A percentile compares a stretch with the other conserved stretches of the same genome.
Conservation (phyloP, 2,329 filamentous ascomycete genomes). For the Thielaviopsis punctulata region DNA sequence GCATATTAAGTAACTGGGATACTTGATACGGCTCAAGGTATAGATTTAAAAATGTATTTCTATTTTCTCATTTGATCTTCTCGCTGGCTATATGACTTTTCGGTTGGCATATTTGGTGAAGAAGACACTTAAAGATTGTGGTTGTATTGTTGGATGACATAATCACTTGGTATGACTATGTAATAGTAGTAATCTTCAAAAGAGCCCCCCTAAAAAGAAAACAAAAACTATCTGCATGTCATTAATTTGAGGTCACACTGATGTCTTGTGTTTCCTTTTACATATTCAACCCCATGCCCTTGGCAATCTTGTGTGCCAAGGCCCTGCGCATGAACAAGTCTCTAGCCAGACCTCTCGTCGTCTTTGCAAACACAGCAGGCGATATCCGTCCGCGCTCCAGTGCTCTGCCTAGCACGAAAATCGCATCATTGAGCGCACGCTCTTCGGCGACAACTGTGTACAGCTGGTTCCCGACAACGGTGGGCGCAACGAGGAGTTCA, state of each 20-base stretch:
- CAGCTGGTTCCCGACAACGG: constrained; percentile 80
- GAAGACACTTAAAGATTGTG: too few relatives aligned
- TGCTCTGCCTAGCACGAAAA: constrained; percentile 64
- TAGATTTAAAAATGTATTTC: too few relatives aligned
- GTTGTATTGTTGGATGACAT: too few relatives aligned
- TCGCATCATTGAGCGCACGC: constrained; percentile 65
- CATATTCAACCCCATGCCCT: constrained; percentile 49
- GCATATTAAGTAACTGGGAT: too few relatives aligned
- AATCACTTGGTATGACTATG: not conserved
- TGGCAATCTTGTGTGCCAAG: constrained; percentile 57
- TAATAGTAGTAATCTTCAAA: too few relatives aligned
- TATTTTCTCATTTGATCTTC: too few relatives aligned
- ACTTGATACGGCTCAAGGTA: too few relatives aligned
- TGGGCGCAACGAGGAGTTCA: constrained; percentile 82
- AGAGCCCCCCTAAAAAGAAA: too few relatives aligned
- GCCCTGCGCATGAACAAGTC: constrained; percentile 79
- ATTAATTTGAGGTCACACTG: not conserved
- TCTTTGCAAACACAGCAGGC: constrained; percentile 60
- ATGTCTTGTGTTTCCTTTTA: not conserved
- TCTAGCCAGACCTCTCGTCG: constrained; percentile 54
- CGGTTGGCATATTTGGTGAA: too few relatives aligned
- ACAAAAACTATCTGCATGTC: not conserved
- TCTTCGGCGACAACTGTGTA: constrained; percentile 84
- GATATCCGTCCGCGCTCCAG: constrained; percentile 56
- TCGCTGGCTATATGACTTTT: too few relatives aligned